phyloP scores from a whole-genome alignment of 495 filamentous ascomycete species.

The Darksidea phi region DNA sequence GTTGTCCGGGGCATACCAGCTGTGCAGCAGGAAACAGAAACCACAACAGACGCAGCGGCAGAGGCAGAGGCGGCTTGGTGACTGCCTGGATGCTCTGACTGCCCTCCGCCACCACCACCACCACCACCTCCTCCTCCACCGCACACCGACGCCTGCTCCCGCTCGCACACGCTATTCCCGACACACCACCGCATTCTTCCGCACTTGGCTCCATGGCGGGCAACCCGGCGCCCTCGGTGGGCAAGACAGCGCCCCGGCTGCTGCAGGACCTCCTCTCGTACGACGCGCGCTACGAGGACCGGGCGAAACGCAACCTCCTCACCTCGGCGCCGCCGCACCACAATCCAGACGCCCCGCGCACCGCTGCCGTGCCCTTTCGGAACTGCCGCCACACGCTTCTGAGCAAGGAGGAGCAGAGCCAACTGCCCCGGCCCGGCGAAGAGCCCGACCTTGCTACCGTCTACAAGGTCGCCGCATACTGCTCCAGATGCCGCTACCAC shows the following conservation, averaged over 20 bases:
- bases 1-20: too few species aligned
- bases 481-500: constrained; percentile 42
- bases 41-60: too few species aligned
- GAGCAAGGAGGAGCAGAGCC: constrained; percentile 54
- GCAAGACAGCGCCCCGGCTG: constrained; percentile 64
- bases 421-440: constrained; percentile 45
- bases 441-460: constrained; percentile 43
- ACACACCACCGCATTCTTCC: too few species aligned
- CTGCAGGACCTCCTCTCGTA: constrained; percentile 57
- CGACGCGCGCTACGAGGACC: constrained; percentile 53
- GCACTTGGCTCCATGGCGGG: too few species aligned
- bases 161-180: too few species aligned
- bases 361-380: constrained; percentile 29
- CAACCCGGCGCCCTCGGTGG: constrained; percentile 36
- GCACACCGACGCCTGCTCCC: too few species aligned
- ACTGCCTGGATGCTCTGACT: background rate
- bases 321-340: constrained; percentile 52
- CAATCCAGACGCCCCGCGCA: constrained; percentile 33
- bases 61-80: too few species aligned
- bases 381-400: constrained; percentile 59
- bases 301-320: constrained; percentile 54
- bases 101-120: background rate
- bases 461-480: constrained; percentile 56
- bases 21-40: too few species aligned
- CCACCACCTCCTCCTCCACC: background rate